Conservation (phyloP, 148 eudicot genomes). For the Beta vulgaris region DNA sequence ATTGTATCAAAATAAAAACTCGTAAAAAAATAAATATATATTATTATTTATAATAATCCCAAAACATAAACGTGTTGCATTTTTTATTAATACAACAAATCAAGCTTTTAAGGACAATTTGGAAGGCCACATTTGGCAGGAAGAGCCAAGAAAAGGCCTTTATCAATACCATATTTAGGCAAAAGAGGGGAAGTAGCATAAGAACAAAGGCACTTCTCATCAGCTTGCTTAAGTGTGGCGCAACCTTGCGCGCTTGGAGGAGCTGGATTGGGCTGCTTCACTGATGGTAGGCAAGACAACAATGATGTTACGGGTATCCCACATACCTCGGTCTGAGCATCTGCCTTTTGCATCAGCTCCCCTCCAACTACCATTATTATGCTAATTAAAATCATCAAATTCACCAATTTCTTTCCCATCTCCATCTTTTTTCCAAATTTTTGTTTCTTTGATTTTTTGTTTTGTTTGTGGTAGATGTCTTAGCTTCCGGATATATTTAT, state of each 20-base stretch:
- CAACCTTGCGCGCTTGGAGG: slow-evolving; percentile 16
- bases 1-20: no score
- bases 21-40: background rate
- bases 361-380: background rate
- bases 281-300: slow-evolving; percentile 5
- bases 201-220: slow-evolving; percentile 10
- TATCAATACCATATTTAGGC: background rate
- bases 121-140: slow-evolving; percentile 18
- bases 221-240: background rate
- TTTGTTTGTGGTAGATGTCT: background rate
- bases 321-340: background rate
- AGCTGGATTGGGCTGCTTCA: slow-evolving; percentile 11
- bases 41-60: no score
- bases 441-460: background rate
- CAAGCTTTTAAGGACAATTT: background rate
- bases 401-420: background rate
- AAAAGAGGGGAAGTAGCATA: slow-evolving; percentile 11
- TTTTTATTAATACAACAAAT: no score
- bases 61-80: background rate
- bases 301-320: background rate
- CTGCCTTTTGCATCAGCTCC: background rate
- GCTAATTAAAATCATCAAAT: slow-evolving; percentile 4
- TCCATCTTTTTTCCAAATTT: slow-evolving; percentile 8
- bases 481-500: background rate
- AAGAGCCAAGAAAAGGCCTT: slow-evolving; percentile 16